Percentiles rank a stretch among this genome's conserved stretches.
These are phyloP conservation scores for Scytalidium lignicola DNA, from an alignment of 2,329 filamentous ascomycete species.

Conservation along the genomic window DNA sequence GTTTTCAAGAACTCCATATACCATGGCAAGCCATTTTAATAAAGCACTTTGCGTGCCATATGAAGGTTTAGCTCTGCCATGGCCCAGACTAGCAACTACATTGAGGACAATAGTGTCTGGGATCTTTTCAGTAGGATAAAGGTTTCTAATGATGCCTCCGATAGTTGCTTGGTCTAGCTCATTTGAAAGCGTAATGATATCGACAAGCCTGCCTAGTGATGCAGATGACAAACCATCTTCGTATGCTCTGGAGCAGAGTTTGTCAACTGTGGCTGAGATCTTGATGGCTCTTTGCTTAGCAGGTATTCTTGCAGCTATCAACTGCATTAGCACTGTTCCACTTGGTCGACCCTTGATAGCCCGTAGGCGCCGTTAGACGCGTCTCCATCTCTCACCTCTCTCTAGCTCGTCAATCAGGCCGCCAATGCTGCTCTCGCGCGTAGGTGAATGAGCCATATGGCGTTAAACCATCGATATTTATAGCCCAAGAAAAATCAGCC, in stretches of 20 bases:
- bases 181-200: conserved; percentile 60
- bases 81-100: conserved; percentile 69
- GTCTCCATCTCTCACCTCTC: conserved; percentile 18
- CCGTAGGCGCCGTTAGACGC: conserved; percentile 9
- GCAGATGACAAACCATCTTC: conserved; percentile 60
- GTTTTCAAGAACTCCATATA: conserved; percentile 66
- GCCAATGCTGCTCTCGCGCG: conserved; percentile 8
- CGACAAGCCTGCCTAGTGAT: conserved; percentile 57
- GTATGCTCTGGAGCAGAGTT: conserved; percentile 57
- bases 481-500: background rate
- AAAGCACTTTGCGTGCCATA: conserved; percentile 65
- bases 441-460: conserved; percentile 7
- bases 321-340: conserved; percentile 6
- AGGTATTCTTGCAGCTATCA: conserved; percentile 51
- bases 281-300: conserved; percentile 60
- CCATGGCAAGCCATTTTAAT: conserved; percentile 72
- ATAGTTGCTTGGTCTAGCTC: conserved; percentile 72
- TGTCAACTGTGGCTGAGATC: conserved; percentile 60
- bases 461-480: background rate
- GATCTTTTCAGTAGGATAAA: conserved; percentile 70
- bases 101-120: conserved; percentile 55
- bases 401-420: conserved; percentile 22
- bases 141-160: conserved; percentile 62
- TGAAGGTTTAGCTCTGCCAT: conserved; percentile 70
- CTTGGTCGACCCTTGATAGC: conserved; percentile 1